phyloP scores from a whole-genome alignment of 805 yeast species.

The Cyberlindnera petersonii region DNA sequence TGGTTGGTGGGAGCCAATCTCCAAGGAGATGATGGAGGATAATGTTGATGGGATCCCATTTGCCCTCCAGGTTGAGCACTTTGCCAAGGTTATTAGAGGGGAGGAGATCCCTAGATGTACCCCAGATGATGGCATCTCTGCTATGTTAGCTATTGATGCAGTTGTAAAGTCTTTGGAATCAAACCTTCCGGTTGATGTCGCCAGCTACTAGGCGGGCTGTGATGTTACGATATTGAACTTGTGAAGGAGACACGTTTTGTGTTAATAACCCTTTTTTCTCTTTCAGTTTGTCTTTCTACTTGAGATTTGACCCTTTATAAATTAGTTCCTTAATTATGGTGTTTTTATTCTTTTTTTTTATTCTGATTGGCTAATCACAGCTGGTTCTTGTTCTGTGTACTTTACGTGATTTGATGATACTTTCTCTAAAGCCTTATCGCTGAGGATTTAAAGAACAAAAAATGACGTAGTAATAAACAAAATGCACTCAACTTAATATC shows the following conservation, averaged over 20 bases:
- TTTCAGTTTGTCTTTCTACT: no score
- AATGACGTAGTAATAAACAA: no score
- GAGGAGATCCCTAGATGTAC: constrained; percentile 19
- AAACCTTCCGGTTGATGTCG: constrained; percentile 15
- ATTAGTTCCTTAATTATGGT: no score
- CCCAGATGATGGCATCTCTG: constrained; percentile 20
- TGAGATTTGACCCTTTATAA: no score
- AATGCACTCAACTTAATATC: no score
- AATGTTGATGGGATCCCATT: constrained; percentile 17
- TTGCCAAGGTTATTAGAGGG: constrained; percentile 16
- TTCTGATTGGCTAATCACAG: no score
- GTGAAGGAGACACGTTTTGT: no score
- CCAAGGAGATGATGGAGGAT: constrained; percentile 10
- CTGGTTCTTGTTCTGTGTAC: no score
- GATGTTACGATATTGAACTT: neutral
- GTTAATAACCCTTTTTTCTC: neutral
- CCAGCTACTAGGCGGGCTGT: constrained; percentile 5
- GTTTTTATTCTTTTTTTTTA: no score
- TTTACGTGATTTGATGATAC: no score
- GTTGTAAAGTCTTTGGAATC: constrained; percentile 18
- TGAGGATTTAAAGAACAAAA: no score
- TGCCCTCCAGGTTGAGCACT: constrained; percentile 19
- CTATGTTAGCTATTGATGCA: constrained; percentile 22
- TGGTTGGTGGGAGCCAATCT: constrained; percentile 20
- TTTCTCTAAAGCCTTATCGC: no score